phyloP scores from a whole-genome alignment of 2,329 filamentous ascomycete genomes.

The Microcera coccophila region DNA sequence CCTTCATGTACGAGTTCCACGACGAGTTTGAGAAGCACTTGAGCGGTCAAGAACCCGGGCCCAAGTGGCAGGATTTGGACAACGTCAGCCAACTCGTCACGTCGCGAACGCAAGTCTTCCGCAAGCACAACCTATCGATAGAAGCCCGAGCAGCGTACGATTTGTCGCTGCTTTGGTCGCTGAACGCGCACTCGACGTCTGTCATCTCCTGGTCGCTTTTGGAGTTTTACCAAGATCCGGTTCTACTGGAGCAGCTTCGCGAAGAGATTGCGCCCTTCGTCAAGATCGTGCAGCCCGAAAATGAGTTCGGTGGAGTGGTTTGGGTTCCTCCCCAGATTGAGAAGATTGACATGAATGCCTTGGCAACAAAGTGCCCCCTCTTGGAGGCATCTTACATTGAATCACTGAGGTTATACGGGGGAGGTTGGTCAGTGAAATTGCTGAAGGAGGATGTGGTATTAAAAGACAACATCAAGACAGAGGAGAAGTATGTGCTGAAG shows the following conservation, averaged over 20 bases:
- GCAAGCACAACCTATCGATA: slow-evolving; percentile 27
- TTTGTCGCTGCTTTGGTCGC: slow-evolving; percentile 35
- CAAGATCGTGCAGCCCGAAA: slow-evolving; percentile 30
- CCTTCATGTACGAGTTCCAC: slow-evolving; percentile 32
- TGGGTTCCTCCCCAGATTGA: slow-evolving; percentile 34
- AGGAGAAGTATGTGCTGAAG: slow-evolving; percentile 26
- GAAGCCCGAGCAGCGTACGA: slow-evolving; percentile 34
- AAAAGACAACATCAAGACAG: slow-evolving; percentile 20
- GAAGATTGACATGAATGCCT: slow-evolving; percentile 34
- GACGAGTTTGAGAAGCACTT: slow-evolving; percentile 34
- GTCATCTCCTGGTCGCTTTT: slow-evolving; percentile 41
- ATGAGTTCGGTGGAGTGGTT: slow-evolving; percentile 35
- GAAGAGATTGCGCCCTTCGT: slow-evolving; percentile 36
- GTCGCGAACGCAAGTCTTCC: slow-evolving; percentile 28
- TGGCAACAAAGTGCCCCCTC: slow-evolving; percentile 35
- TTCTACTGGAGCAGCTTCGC: slow-evolving; percentile 36
- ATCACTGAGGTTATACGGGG: slow-evolving; percentile 38
- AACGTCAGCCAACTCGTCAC: slow-evolving; percentile 34
- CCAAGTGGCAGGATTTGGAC: slow-evolving; percentile 36
- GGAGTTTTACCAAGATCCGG: slow-evolving; percentile 37
- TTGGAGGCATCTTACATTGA: slow-evolving; percentile 40
- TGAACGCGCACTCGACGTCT: slow-evolving; percentile 37
- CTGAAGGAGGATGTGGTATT: slow-evolving; percentile 33
- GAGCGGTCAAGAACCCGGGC: slow-evolving; percentile 29
- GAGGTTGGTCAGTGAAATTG: slow-evolving; percentile 29